Base-by-base conservation (phyloP, 495 filamentous ascomycete genomes). In the Haplographium delicatum region DNA sequence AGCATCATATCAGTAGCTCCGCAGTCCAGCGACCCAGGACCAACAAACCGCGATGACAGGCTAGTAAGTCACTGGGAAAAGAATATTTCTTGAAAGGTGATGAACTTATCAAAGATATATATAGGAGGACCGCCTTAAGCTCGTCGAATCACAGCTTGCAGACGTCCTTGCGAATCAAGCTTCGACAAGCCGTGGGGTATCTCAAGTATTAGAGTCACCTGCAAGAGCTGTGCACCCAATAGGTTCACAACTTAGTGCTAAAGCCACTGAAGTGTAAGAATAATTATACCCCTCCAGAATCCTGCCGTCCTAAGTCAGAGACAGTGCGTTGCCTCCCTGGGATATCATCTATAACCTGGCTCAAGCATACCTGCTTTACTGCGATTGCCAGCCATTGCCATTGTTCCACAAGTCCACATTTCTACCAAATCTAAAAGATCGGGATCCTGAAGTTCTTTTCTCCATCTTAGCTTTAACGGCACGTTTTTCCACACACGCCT, bases 381-480 rank as follows among this genome's bases (percentile, higher is more conserved):
- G 72, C 38, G 68, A 75, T 25, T 72, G 66, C 25, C 72, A 75
- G 44, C 70, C 72, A 9, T 56, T 75, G 16, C 72, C 72, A 47
- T 55, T 75, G 4, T 75, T 75, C 37, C 61, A 68, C 35, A 53
- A 64, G 6, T 54, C 57, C 28, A 66, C 51, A 7, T 75, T 75
- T 45, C 20, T 73, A 5, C 41, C 51, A 5, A 71, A 51, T 34
- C 47, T 75, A 0, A 58, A 56, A 23, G 50, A 51, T 10, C 65
- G 72, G 1, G 67, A 72, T 25, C 51, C 62, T 16, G 72, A 75
- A 47, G 45, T 75, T 24, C 53, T 73, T 8, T 72, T 71, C 34
- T 60, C 69, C 10, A 60, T 75, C 1, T 44, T 73, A 31, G 70
- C 67, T 10, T 51, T 75, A 23, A 59, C 61, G 8, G 50, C 67